Base-by-base conservation (phyloP, 1,139 yeast genomes). In the Hemisphaericaspora xylofermentans region DNA sequence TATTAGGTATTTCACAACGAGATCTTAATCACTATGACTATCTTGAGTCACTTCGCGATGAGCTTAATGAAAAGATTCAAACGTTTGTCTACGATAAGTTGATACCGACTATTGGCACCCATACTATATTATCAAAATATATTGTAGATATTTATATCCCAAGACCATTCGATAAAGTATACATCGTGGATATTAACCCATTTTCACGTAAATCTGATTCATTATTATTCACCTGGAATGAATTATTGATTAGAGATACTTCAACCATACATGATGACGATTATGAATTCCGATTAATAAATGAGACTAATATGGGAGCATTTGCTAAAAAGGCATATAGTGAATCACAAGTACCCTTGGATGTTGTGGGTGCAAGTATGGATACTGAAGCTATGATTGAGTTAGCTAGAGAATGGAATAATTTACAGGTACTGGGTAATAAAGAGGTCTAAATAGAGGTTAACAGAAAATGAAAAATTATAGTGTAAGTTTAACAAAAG, bases 341-440 rank as follows among this genome's bases (percentile, higher is more conserved):
- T 3, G 96, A 91, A 55, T 88, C 84, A 57, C 91, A 86, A 54
- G 96, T 93, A 2, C 98, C 99, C 0, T 71, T 78, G 40, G 99
- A 93, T 53, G 80, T 94, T 24, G 84, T 93, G 4, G 94, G 88
- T 58, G 96, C 97, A 1, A 73, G 88, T 22, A 58, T 79, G 47
- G 81, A 86, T 53, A 72, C 88, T 0, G 68, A 70, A 18, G 71
- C 80, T 1, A 79, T 85, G 77, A 78, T 76, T 16, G 88, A 84
- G 43, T 64, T 85, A 45, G 81, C 85, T 1, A 68, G 72, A 41
- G 75, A 80, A 47, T 84, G 89, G 88, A 50, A 53, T 26, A 50
- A 51, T 4, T 40, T 47, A 18, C 49, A 45, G 32, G 13, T 38
- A 15, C 40, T 24, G 18, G 39, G 36, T 18, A 35, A 39, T 22